A percentile compares a stretch with the other conserved stretches of the same genome.
phyloP scores from a whole-genome alignment of 169 alveolate species.

The Blepharisma undulans region DNA sequence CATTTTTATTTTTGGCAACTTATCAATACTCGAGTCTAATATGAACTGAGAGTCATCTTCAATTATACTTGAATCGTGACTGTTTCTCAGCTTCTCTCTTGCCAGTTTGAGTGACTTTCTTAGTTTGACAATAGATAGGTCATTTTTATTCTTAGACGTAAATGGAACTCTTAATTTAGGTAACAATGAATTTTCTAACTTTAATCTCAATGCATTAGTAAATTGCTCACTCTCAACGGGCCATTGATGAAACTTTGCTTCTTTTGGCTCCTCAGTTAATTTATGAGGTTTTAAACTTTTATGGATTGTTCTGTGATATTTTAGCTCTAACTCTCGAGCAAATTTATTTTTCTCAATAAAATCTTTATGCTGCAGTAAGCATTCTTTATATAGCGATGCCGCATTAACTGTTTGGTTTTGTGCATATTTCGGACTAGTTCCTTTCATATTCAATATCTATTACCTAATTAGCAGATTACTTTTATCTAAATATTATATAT shows the following conservation, averaged over 20 bases:
- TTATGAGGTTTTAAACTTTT: not conserved
- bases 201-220: not conserved
- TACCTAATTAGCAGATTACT: not conserved
- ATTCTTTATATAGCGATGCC: not conserved
- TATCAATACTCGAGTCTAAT: not conserved
- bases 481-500: not conserved
- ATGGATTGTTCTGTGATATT: constrained; percentile 5
- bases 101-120: not conserved
- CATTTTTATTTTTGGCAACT: not conserved
- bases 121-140: not conserved
- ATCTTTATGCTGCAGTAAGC: constrained; percentile 12
- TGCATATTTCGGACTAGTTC: not conserved
- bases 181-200: not conserved
- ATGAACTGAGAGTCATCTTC: not conserved
- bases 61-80: not conserved
- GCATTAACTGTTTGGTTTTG: not conserved
- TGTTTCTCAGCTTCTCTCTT: not conserved
- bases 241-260: not conserved
- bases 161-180: not conserved
- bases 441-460: not conserved
- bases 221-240: not conserved
- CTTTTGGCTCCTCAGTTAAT: not conserved
- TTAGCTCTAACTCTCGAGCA: constrained; percentile 12
- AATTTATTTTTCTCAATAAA: not conserved
- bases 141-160: not conserved